These are phyloP conservation scores for Alisma plantagoaquatica DNA, from an alignment of 106 monocot species.

Conservation along the genomic window DNA sequence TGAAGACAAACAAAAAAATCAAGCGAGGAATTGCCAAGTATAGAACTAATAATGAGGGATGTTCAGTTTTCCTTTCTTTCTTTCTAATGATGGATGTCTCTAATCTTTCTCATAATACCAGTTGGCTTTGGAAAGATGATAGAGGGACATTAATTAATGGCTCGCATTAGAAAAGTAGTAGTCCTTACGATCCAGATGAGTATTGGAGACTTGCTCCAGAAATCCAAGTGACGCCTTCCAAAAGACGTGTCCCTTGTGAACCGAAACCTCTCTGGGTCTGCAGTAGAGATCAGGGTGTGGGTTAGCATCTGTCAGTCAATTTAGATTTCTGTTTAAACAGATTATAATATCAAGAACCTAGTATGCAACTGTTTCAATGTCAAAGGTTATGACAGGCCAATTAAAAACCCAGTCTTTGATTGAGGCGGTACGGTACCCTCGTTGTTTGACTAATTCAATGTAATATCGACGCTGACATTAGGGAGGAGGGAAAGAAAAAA, in stretches of 20 bases:
- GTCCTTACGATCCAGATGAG: slow-evolving; percentile 34
- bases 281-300: background rate
- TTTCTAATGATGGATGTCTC: background rate
- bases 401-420: background rate
- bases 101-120: too few species aligned
- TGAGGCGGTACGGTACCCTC: background rate
- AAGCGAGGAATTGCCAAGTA: background rate
- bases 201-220: slow-evolving; percentile 26
- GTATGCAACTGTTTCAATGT: too few species aligned
- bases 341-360: too few species aligned
- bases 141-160: background rate
- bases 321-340: too few species aligned
- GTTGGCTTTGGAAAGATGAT: too few species aligned
- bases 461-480: too few species aligned
- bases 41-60: background rate
- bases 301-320: background rate
- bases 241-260: slow-evolving; percentile 41
- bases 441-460: too few species aligned
- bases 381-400: too few species aligned
- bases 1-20: slow-evolving; percentile 1
- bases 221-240: slow-evolving; percentile 24
- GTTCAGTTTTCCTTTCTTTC: background rate
- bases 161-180: background rate
- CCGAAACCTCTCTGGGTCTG: slow-evolving; percentile 37
- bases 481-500: too few species aligned